Conservation (phyloP, 148 eudicot genomes). For the Silene conica region DNA sequence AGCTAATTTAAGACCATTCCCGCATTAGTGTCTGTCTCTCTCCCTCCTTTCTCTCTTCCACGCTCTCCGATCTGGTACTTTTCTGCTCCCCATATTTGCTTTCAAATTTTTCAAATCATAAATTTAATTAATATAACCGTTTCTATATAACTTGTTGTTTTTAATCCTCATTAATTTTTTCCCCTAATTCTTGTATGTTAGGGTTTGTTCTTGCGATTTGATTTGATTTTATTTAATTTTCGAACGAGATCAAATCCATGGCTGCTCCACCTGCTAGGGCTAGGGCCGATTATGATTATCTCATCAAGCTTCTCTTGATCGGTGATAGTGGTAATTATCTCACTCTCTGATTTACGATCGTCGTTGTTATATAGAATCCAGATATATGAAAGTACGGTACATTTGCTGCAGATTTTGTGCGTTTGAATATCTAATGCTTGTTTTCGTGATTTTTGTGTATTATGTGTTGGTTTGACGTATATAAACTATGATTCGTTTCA, state of each 20-base stretch:
- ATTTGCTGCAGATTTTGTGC: constrained; percentile 2
- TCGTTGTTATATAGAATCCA: background rate
- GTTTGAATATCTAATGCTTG: background rate
- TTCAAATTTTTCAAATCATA: too few species aligned
- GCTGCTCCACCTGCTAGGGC: constrained; percentile 68
- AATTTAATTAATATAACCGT: too few species aligned
- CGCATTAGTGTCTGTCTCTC: background rate
- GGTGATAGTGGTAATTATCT: constrained; percentile 48
- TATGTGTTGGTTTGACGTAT: background rate
- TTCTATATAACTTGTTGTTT: background rate
- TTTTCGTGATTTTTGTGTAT: background rate
- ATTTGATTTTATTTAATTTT: background rate
- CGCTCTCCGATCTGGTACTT: constrained; percentile 2
- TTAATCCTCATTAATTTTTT: background rate
- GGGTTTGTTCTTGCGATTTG: background rate
- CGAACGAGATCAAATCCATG: constrained; percentile 32
- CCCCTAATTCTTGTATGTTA: background rate
- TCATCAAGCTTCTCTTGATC: constrained; percentile 56
- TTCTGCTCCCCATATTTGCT: background rate
- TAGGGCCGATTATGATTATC: constrained; percentile 66
- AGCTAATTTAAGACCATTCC: background rate
- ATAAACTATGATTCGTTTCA: background rate
- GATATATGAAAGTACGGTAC: background rate
- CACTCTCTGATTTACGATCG: background rate
- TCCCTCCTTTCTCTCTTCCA: background rate